Evolutionary conservation across 1,284 basidiomycete species (phyloP), one percentile per base, ranked within the genome.

Genomic region (Omphalotus olearius): DNA sequence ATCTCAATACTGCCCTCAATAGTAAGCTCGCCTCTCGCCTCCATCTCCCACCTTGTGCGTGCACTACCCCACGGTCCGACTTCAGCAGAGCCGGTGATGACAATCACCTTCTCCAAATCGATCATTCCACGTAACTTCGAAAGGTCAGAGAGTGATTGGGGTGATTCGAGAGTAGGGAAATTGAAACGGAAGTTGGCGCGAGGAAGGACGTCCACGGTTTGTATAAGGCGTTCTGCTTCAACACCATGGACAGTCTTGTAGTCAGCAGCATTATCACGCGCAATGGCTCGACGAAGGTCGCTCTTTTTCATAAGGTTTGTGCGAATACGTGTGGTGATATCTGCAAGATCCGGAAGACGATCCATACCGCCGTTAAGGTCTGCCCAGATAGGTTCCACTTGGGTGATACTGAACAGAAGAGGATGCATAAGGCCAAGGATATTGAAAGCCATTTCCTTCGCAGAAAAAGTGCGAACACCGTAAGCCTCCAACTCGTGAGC

Each of bases 361-460:
- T 97, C 94, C 93, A 98, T 97, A 46, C 93, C 94, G 65, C 95
- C 94, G 64, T 94, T 97, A 57, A 98, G 76, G 67, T 98, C 94
- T 46, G 94, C 95, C 94, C 95, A 98, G 64, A 99, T 94, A 6
- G 96, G 96, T 68, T 99, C 96, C 52, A 99, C 95, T 69, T 99
- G 97, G n/a, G 96, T 97, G 65, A 98, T 95, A 69, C 96, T 98
- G 80, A 98, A 98, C 48, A 99, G 82, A n/a, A 98, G 84, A 40
- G 97, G 96, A 68, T 98, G 97, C 93, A 99, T 97, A 44, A 96
- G 80, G 60, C 96, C 97, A 52, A 99, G 86, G 62, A 99, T 93
- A 74, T 98, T 99, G 85, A 99, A 99, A 2, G 95, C 94, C 96
- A 99, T 99, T 75, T 99, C 96, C 75, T 98, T 98, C 45, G 95